Conservation (phyloP, 192 early-diverging fungal genomes). For the Mycoemilia scoparia region DNA sequence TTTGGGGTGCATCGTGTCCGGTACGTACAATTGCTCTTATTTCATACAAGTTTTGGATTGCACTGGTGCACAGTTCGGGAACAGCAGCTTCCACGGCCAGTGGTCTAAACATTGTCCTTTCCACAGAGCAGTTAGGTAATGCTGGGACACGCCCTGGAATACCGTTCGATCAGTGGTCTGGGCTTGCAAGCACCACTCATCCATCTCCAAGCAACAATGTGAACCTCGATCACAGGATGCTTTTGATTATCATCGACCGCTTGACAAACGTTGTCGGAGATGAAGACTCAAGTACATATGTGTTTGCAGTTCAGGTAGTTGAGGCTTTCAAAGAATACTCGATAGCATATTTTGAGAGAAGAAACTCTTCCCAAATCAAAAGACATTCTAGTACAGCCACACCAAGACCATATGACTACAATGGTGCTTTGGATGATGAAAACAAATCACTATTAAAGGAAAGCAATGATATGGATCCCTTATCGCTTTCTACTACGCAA, state of each 20-base stretch:
- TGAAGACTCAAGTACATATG: conserved; percentile 4
- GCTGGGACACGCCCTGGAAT: conserved; percentile 8
- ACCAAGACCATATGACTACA: too few species aligned
- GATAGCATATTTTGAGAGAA: too few species aligned
- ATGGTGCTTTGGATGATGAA: too few species aligned
- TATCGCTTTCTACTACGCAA: too few species aligned
- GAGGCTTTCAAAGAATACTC: conserved; percentile 14
- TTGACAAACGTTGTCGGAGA: conserved; percentile 25
- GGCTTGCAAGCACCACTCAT: conserved; percentile 16
- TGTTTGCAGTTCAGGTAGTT: conserved; percentile 19
- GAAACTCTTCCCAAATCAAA: too few species aligned
- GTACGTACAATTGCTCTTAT: too few species aligned
- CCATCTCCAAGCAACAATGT: conserved; percentile 14
- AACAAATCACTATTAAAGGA: too few species aligned
- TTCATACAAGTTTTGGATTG: too few species aligned
- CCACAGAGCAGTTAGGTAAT: conserved; percentile 22
- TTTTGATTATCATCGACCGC: conserved; percentile 18
- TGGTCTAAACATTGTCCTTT: conserved; percentile 17
- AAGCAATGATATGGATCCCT: too few species aligned
- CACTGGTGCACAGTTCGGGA: too few species aligned
- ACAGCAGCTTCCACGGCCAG: conserved; percentile 16
- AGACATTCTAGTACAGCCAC: too few species aligned
- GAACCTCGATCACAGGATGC: conserved; percentile 19
- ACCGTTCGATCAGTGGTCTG: conserved; percentile 16
- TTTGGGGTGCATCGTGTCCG: too few species aligned